These are phyloP conservation scores for maize (Zea mays) DNA, from an alignment of 176 grass and related monocot genomes.

Conservation along the genomic window Zm-B73-REFERENCE-NAM-5.0 NC_050099.1:136713001-136713500, in stretches of 20 bases:
- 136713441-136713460: constrained; percentile 61
- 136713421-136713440: constrained; percentile 89
- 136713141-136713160: constrained; percentile 74
- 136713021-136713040: constrained; percentile 68
- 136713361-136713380: constrained; percentile 66
- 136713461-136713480: constrained; percentile 83
- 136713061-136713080: constrained; percentile 77
- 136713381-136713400: constrained; percentile 46
- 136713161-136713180: constrained; percentile 43
- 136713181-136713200: constrained; percentile 28
- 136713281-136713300: constrained; percentile 77
- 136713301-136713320: too few species aligned
- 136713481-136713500: constrained; percentile 63
- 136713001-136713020: too few species aligned
- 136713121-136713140: constrained; percentile 77
- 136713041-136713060: constrained; percentile 68
- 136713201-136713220: constrained; percentile 35
- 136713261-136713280: constrained; percentile 60
- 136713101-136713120: constrained; percentile 62
- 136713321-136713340: constrained; percentile 47
- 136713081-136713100: constrained; percentile 96
- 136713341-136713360: constrained; percentile 69
- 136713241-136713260: constrained; percentile 55
- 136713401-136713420: constrained; percentile 60
- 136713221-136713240: constrained; percentile 42